A percentile compares a stretch with the other conserved stretches of the same genome.
These are phyloP conservation scores for Tetrapisispora nanseiensis DNA, from an alignment of 805 yeast species.

Conservation along the genomic window DNA sequence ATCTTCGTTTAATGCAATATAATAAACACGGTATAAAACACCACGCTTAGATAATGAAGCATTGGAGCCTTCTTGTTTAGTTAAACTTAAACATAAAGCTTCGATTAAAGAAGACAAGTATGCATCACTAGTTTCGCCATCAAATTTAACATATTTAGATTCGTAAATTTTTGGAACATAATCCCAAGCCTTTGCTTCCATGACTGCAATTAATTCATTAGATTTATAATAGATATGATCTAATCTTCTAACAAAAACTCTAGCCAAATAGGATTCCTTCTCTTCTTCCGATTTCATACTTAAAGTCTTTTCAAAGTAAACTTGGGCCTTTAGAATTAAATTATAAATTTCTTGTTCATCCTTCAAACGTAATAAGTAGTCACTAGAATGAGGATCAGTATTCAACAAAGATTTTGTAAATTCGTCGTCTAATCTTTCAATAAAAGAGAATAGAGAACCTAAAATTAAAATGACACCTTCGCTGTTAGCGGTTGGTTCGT, in stretches of 20 bases:
- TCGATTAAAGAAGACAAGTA: constrained; percentile 52
- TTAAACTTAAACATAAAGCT: constrained; percentile 53
- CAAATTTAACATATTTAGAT: constrained; percentile 21
- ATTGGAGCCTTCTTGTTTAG: constrained; percentile 45
- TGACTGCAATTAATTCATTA: constrained; percentile 51
- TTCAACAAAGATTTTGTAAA: constrained; percentile 77
- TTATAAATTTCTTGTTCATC: constrained; percentile 74
- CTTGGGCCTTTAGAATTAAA: constrained; percentile 73
- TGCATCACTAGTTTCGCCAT: constrained; percentile 26
- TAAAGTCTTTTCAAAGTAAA: constrained; percentile 52
- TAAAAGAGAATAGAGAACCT: constrained; percentile 78
- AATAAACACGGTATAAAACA: constrained; percentile 75
- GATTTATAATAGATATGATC: constrained; percentile 94
- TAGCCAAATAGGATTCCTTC: constrained; percentile 50
- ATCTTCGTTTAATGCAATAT: constrained; percentile 80
- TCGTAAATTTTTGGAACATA: constrained; percentile 27
- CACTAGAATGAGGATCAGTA: constrained; percentile 91
- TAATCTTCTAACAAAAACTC: constrained; percentile 73
- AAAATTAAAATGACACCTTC: constrained; percentile 62
- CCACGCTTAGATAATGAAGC: constrained; percentile 71
- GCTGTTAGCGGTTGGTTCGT: constrained; percentile 54
- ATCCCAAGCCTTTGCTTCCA: constrained; percentile 73
- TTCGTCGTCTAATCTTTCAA: constrained; percentile 93
- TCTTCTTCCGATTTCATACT: constrained; percentile 38
- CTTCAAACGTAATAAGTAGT: constrained; percentile 80